Base-by-base conservation (phyloP, 2,329 filamentous ascomycete genomes). In the Gaeumannomyces tritici region DNA sequence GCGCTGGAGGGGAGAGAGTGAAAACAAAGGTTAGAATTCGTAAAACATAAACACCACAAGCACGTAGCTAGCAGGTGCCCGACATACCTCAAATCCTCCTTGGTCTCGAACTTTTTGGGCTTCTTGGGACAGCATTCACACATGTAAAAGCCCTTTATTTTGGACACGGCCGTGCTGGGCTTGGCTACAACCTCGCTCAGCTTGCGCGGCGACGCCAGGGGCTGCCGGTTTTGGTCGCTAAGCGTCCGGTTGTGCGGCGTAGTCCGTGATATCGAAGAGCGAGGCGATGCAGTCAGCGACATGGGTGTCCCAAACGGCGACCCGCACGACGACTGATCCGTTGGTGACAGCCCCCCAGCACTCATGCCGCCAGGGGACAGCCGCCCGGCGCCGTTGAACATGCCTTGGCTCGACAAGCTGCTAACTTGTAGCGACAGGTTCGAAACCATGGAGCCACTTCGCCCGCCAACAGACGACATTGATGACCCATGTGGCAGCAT, bases 71-170 rank as follows among this genome's bases (percentile, higher is more conserved):
- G 2, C 57, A 15, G 11, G 6, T 6, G 12, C 7, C 21, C 29
- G 47, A 78, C 87, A 76, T 85, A 96, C 93, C 86, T 86, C 62
- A 98, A 79, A 67, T 96, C 91, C 66, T 93, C 89, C 65, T 86
- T 81, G 5, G 86, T 90, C 68, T 96, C 91, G 70, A 97, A 97
- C 71, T 96, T 96, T 75, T 96, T 96, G 1, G 93, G 93, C 76
- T 97, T 97, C 76, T 97, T 97, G 0, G 92, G 93, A 75, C 93
- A 98, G 74, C 93, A 98, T 70, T 96, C 91, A 76, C 93, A 98
- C 76, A 96, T 84, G 66, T 77, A 79, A 57, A 81, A 80, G 1
- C 76, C 80, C 63, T 82, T 80, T 29, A 84, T 73, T 68, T 83
- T 83, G n/a, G 79, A 73, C 4, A 73, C 73, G 13, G 71, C 69